Conservation (phyloP, 2,329 filamentous ascomycete species). For the Coleophoma eucalyptorum region DNA sequence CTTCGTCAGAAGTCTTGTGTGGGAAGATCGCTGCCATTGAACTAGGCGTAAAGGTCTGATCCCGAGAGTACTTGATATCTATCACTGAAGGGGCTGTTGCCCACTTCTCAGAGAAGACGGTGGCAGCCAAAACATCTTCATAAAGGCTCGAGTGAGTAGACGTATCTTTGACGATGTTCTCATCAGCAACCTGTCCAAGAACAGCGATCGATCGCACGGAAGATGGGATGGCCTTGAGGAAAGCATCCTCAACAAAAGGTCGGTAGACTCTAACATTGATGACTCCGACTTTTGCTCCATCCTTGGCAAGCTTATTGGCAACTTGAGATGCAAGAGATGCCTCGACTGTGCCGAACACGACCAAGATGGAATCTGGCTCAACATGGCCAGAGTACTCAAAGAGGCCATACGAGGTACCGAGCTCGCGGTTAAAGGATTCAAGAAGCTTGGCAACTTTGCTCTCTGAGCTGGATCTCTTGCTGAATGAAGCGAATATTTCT, state of each 20-base stretch:
- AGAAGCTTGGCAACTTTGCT: constrained; percentile 70
- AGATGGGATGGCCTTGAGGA: constrained; percentile 75
- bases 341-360: constrained; percentile 91
- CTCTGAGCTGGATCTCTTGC: constrained; percentile 68
- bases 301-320: constrained; percentile 64
- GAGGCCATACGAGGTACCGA: constrained; percentile 86
- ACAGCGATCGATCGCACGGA: constrained; percentile 76
- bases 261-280: constrained; percentile 92
- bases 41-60: constrained; percentile 51
- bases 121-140: constrained; percentile 82
- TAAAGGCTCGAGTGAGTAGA: constrained; percentile 83
- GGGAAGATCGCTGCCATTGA: constrained; percentile 47
- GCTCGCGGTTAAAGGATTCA: constrained; percentile 78
- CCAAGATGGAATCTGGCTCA: constrained; percentile 75
- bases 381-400: constrained; percentile 93
- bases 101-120: constrained; percentile 73
- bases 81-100: constrained; percentile 60
- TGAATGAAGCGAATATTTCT: constrained; percentile 55
- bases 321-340: constrained; percentile 82
- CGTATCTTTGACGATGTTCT: constrained; percentile 68
- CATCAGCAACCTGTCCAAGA: constrained; percentile 80
- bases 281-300: constrained; percentile 77
- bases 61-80: constrained; percentile 87
- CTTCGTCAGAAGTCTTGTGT: constrained; percentile 35
- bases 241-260: constrained; percentile 92